A percentile compares a stretch with the other conserved stretches of the same genome.
These are phyloP conservation scores for Papiliotrema fonsecae DNA, from an alignment of 1,284 basidiomycete genomes.

Conservation along the genomic window DNA sequence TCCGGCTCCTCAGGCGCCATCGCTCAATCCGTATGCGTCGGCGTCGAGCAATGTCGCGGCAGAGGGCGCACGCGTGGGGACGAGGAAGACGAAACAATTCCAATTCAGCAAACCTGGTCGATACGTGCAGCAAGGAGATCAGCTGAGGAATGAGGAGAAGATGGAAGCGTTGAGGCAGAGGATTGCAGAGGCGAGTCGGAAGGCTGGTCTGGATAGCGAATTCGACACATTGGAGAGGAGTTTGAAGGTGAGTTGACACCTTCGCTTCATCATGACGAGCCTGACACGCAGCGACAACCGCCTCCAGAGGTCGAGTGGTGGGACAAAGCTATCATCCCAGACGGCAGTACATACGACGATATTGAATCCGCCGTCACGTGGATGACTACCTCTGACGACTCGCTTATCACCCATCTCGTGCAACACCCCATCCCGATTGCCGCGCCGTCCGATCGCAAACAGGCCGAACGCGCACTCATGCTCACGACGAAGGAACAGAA, in stretches of 20 bases:
- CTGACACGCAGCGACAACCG: constrained; percentile 58
- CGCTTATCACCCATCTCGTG: constrained; percentile 83
- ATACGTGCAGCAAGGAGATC: constrained; percentile 77
- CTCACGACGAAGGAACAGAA: constrained; percentile 93
- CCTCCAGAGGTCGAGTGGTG: constrained; percentile 96
- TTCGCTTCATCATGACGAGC: not conserved
- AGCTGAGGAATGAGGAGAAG: constrained; percentile 72
- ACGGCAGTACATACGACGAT: constrained; percentile 68
- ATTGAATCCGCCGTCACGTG: constrained; percentile 49
- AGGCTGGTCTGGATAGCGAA: constrained; percentile 88
- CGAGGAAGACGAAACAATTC: constrained; percentile 58
- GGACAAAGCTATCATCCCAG: constrained; percentile 82
- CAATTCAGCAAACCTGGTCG: constrained; percentile 87
- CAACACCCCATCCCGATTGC: constrained; percentile 98
- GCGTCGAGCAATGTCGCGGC: constrained; percentile 27
- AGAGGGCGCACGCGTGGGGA: constrained; percentile 49
- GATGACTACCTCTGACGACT: constrained; percentile 62
- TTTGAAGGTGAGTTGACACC: constrained; percentile 59
- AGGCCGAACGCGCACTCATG: constrained; percentile 73
- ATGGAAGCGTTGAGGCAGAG: constrained; percentile 87
- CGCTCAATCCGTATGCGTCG: constrained; percentile 63
- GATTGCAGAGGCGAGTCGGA: constrained; percentile 84
- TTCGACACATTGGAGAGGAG: constrained; percentile 84
- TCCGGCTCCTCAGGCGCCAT: constrained; percentile 24
- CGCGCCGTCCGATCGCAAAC: constrained; percentile 74